phyloP scores from a whole-genome alignment of 768 basidiomycete species.

The Leccinum uliginosum region DNA sequence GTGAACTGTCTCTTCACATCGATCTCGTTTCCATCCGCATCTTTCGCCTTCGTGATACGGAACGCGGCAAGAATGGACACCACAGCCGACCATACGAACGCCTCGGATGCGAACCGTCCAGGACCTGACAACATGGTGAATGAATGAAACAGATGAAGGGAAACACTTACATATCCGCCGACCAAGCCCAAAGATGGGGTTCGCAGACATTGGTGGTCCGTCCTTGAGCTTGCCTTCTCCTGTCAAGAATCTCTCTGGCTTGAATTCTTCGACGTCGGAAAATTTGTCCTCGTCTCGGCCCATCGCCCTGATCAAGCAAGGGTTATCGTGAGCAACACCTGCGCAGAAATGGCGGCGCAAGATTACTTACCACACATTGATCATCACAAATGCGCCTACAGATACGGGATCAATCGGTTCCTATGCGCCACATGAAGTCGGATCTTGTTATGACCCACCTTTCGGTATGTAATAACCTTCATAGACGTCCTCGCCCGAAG shows the following conservation, averaged over 20 bases:
- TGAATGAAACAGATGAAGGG: neutral
- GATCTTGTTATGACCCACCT: constrained; percentile 16
- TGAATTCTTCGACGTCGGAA: constrained; percentile 20
- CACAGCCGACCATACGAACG: constrained; percentile 18
- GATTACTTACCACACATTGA: constrained; percentile 32
- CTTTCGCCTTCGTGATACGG: constrained; percentile 20
- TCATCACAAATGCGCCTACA: constrained; percentile 27
- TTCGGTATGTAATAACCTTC: constrained; percentile 40
- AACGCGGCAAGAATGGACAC: constrained; percentile 23
- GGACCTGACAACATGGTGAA: constrained; percentile 5
- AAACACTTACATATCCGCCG: constrained; percentile 19
- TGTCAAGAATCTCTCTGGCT: constrained; percentile 24
- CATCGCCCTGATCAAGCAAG: constrained; percentile 18
- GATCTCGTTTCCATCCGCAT: constrained; percentile 19
- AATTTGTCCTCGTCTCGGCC: constrained; percentile 16
- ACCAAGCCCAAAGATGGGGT: constrained; percentile 26
- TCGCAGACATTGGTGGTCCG: constrained; percentile 5
- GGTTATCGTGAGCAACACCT: neutral
- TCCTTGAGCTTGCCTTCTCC: constrained; percentile 11
- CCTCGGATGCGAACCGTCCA: constrained; percentile 22
- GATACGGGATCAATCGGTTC: neutral
- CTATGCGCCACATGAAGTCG: neutral
- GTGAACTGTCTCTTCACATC: constrained; percentile 20
- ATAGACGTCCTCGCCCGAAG: constrained; percentile 22
- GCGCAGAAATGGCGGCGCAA: neutral